Evolutionary conservation across 2,329 filamentous ascomycete genomes (phyloP).

Genomic region (Plenodomus lindquistii): DNA sequence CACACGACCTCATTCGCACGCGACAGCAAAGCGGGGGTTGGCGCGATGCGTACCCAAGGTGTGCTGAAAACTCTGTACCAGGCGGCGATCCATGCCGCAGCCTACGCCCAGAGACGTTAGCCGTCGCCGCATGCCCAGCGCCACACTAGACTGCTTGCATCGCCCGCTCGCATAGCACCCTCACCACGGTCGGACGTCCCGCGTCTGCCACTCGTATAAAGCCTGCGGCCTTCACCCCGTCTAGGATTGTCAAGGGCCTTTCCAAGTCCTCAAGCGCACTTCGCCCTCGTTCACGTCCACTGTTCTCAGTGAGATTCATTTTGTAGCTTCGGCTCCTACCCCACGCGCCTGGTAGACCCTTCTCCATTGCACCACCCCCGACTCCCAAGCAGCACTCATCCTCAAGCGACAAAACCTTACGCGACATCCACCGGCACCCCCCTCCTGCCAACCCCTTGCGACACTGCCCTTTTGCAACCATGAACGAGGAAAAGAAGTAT

Average conservation of each 20-base stretch:
- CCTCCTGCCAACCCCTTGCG: constrained; percentile 13
- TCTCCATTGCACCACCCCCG: constrained; percentile 6
- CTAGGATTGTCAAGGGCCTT: constrained; percentile 17
- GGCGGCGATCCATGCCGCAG: constrained; percentile 29
- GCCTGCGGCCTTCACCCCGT: constrained; percentile 19
- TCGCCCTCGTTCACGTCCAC: constrained; percentile 19
- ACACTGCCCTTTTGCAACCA: constrained; percentile 26
- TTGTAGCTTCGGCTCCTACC: constrained; percentile 25
- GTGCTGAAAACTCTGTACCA: constrained; percentile 33
- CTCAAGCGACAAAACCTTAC: constrained; percentile 18
- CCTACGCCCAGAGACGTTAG: constrained; percentile 31
- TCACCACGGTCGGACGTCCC: constrained; percentile 30
- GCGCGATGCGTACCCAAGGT: constrained; percentile 14
- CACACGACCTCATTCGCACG: constrained; percentile 18
- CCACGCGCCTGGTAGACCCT: constrained; percentile 13
- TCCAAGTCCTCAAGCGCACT: constrained; percentile 14
- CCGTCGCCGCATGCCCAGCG: constrained; percentile 18
- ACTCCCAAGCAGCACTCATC: constrained; percentile 21
- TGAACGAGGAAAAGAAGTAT: constrained; percentile 39
- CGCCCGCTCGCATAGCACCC: constrained; percentile 18
- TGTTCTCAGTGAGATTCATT: constrained; percentile 27
- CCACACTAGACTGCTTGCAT: constrained; percentile 15
- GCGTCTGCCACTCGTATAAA: constrained; percentile 32
- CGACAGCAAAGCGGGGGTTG: constrained; percentile 26
- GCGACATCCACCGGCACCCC: constrained; percentile 13